These are phyloP conservation scores for Smittium mucronatum DNA, from an alignment of 371 early-diverging fungal species.

Conservation along the genomic window DNA sequence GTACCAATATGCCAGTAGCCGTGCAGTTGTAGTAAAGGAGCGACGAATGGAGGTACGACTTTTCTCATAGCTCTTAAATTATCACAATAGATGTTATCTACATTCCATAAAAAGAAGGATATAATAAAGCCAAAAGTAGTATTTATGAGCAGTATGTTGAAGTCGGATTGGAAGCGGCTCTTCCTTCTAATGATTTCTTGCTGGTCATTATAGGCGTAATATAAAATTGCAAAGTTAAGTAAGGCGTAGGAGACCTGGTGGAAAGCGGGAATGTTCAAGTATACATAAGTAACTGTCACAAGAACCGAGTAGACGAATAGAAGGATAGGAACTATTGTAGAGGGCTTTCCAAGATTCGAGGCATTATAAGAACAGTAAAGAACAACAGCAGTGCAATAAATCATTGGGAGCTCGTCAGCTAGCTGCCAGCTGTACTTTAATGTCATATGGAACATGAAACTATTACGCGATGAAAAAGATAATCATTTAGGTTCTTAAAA, in stretches of 20 bases:
- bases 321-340: slow-evolving; percentile 28
- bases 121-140: slow-evolving; percentile 37
- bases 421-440: slow-evolving; percentile 61
- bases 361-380: slow-evolving; percentile 39
- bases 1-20: slow-evolving; percentile 72
- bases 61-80: slow-evolving; percentile 37
- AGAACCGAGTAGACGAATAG: slow-evolving; percentile 39
- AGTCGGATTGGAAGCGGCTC: slow-evolving; percentile 22
- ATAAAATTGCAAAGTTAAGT: slow-evolving; percentile 36
- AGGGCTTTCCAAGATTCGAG: slow-evolving; percentile 29
- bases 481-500: slow-evolving; percentile 32
- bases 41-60: slow-evolving; percentile 38
- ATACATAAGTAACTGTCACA: slow-evolving; percentile 50
- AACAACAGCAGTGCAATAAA: slow-evolving; percentile 24
- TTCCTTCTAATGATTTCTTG: slow-evolving; percentile 30
- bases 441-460: slow-evolving; percentile 56
- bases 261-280: slow-evolving; percentile 53
- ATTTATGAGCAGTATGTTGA: slow-evolving; percentile 26
- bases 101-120: slow-evolving; percentile 62
- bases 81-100: slow-evolving; percentile 58
- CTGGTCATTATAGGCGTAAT: slow-evolving; percentile 35
- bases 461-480: slow-evolving; percentile 8
- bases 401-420: slow-evolving; percentile 56
- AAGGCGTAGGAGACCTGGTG: slow-evolving; percentile 57
- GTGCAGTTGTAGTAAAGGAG: slow-evolving; percentile 56